Evolutionary conservation across 1,284 basidiomycete genomes (phyloP), one percentile per base, ranked within the genome.

Genomic region (Boletellus deceptivus): DNA sequence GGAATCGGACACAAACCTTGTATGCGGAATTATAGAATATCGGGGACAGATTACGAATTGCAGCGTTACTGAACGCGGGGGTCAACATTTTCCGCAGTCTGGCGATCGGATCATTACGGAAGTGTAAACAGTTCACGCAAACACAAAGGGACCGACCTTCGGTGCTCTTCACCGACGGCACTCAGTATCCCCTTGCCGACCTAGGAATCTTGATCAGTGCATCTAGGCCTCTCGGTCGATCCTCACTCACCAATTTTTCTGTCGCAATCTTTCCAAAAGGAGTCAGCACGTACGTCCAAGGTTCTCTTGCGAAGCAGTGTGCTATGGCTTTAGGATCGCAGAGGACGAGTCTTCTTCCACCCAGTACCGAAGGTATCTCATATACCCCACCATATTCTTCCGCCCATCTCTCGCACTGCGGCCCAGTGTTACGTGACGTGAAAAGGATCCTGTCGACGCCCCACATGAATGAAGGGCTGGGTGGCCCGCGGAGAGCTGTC

Each of bases 281-380:
- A 0, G 55, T 43, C 13, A 35, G 14, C 13, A 50, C 14, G 18
- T 62, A 65, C 16, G 54, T 54, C 56, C 70, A 74, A 0, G 79
- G 75, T 45, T 82, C 80, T 49, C 68, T 71, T 0, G 71, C 68
- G 53, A 76, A 79, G 49, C 81, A 75, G 53, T 83, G 78, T 0
- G 74, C 66, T 31, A 78, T 66, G 0, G 82, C 82, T 57, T 76
- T 80, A 0, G 80, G 76, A 55, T 84, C 83, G 37, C 71, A 72
- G 10, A 84, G 64, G 4, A 80, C 60, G 18, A 83, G 64, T 18
- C 62, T 63, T 7, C 55, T 69, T 0, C 62, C 56, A 0, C 79
- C 79, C 17, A 84, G 60, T 0, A 65, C 55, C 0, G 60, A 58
- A 1, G 79, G 72, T 20, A 80, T 54, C 39, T 67, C 57, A 54